Evolutionary conservation across 306 rosid genomes (phyloP), one percentile per base, ranked within the genome.

Genomic region (Cucurbita pepo): DNA sequence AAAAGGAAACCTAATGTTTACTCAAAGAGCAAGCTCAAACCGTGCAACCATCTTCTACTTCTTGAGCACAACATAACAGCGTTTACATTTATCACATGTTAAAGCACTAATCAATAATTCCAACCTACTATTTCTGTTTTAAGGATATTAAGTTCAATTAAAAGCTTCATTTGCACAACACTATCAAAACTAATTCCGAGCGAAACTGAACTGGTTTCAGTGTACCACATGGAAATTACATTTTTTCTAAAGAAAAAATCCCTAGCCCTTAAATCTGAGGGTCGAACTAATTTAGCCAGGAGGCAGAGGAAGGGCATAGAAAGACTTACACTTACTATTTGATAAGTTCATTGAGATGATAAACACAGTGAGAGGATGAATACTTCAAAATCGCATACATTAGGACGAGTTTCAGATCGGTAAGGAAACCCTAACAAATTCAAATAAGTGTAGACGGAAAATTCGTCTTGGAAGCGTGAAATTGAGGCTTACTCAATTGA

Each of bases 361-460:
- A 40, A 30, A 51, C 16, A 69, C 10, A 69, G 21, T 16, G 52
- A 38, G 41, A 40, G 16, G 14, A 56, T 15, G 6, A 72, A 19
- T 56, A 40, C 18, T 40, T 53, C 8, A 22, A 37, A 72, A 56
- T 22, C 65, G 38, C 63, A 72, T 5, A 12, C 12, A 54, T 21
- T 6, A 18, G 53, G 48, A 40, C 66, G 40, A 21, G 3, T 55
- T 38, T 38, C 37, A 19, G 54, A 56, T 18, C 41, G 55, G 53
- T 21, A 56, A 5, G 16, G 65, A 72, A 72, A 72, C 76, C 76
- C 76, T 72, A 72, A 72, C 43, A 22, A 55, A 11, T 10, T 55
- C 21, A 72, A 72, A 69, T 45, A 22, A 69, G 45, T 51, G 10
- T 47, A 50, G 5, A 51, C 14, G 10, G 6, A 14, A 69, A 69